Conservation (phyloP, 2,329 filamentous ascomycete genomes). For the Tetracladium maxilliforme region DNA sequence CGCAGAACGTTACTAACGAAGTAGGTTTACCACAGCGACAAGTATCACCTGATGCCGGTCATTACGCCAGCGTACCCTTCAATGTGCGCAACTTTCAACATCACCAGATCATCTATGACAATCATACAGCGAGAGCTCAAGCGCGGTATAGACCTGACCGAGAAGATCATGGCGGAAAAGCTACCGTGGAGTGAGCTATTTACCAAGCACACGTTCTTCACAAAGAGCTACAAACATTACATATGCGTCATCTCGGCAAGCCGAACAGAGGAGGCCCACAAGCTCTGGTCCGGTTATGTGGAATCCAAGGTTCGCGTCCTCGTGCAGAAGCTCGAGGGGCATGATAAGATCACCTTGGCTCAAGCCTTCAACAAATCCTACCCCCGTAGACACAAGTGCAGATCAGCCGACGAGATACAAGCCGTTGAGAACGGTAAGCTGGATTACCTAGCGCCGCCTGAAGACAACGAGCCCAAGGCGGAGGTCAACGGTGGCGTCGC, state of each 20-base stretch:
- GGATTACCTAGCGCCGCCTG: conserved; percentile 44
- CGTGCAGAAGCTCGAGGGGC: conserved; percentile 69
- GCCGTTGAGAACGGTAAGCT: conserved; percentile 46
- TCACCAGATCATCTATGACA: conserved; percentile 71
- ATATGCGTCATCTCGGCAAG: conserved; percentile 76
- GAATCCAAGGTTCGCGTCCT: conserved; percentile 86
- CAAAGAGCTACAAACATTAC: conserved; percentile 87
- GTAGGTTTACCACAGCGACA: conserved; percentile 65
- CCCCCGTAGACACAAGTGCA: conserved; percentile 63
- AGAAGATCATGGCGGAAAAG: conserved; percentile 65
- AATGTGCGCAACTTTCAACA: conserved; percentile 95
- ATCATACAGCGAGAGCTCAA: conserved; percentile 75
- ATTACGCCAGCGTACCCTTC: conserved; percentile 96
- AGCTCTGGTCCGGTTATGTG: conserved; percentile 80
- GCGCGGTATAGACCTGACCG: conserved; percentile 62
- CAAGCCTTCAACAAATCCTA: conserved; percentile 91
- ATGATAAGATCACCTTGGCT: conserved; percentile 65
- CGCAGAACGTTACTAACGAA: neutral
- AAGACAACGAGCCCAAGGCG: conserved; percentile 31
- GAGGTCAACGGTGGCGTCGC: conserved; percentile 39
- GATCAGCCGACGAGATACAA: conserved; percentile 43
- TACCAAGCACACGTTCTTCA: conserved; percentile 85
- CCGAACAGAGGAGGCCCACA: conserved; percentile 69
- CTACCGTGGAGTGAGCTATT: conserved; percentile 80
- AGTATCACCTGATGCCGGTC: conserved; percentile 88